Percentiles rank a stretch among this genome's conserved stretches.
Evolutionary conservation across 2,329 filamentous ascomycete genomes (phyloP).

Genomic region (Fusarium protoensiforme): DNA sequence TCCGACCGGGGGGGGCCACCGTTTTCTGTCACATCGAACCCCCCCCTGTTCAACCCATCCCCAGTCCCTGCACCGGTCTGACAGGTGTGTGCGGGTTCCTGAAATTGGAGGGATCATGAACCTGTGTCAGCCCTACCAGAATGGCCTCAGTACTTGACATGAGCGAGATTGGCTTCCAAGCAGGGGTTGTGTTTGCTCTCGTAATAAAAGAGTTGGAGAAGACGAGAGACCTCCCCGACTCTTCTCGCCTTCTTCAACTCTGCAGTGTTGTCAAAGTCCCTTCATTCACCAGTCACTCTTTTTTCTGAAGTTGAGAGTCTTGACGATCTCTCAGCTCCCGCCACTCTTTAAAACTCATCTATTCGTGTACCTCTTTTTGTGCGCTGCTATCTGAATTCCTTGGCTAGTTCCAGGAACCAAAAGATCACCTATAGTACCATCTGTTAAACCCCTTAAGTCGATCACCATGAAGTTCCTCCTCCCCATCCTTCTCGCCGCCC

Average conservation of each 20-base stretch:
- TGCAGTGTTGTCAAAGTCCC: neutral
- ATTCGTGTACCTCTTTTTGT: constrained; percentile 12
- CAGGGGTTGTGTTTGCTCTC: constrained; percentile 8
- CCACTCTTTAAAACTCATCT: constrained; percentile 18
- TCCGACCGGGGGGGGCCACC: constrained; percentile 8
- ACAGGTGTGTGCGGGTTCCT: neutral
- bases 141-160: constrained; percentile 34
- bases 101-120: constrained; percentile 41
- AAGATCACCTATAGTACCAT: neutral
- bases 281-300: constrained; percentile 27
- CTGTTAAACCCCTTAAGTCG: constrained; percentile 13
- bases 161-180: constrained; percentile 24
- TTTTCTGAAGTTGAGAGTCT: constrained; percentile 21
- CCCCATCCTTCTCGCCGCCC: constrained; percentile 37
- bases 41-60: constrained; percentile 1
- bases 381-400: constrained; percentile 1
- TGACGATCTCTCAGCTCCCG: constrained; percentile 29
- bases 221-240: neutral
- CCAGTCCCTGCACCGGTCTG: neutral
- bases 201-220: constrained; percentile 6
- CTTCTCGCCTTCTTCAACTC: neutral
- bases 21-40: constrained; percentile 15
- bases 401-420: constrained; percentile 33
- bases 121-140: constrained; percentile 42
- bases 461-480: constrained; percentile 42